Percentiles rank a stretch among this genome's conserved stretches.
Conservation (phyloP, 169 alveolate genomes). For the Nephromyces sp. region DNA sequence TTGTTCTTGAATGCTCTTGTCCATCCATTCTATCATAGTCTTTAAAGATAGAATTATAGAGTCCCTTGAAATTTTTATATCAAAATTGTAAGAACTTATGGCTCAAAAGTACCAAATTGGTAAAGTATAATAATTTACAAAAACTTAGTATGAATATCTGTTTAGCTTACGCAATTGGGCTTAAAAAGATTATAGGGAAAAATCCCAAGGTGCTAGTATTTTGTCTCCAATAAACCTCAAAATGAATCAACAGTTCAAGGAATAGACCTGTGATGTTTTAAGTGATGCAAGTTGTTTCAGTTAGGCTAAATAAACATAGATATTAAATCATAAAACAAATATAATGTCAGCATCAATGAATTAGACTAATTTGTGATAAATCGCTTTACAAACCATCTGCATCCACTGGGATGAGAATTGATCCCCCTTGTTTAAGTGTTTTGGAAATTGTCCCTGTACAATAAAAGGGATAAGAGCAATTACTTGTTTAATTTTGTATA, state of each 20-base stretch:
- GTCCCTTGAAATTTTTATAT: background rate
- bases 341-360: no score
- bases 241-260: background rate
- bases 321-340: no score
- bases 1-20: background rate
- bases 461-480: no score
- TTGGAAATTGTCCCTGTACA: background rate
- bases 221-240: background rate
- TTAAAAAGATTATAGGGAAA: background rate
- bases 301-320: no score
- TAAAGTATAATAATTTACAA: no score
- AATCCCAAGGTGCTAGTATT: background rate
- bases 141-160: no score
- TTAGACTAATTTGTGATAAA: no score
- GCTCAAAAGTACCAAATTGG: no score
- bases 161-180: background rate
- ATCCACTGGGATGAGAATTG: background rate
- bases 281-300: no score
- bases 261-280: background rate
- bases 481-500: no score
- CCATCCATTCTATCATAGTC: background rate
- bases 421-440: background rate
- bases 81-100: no score
- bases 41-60: background rate
- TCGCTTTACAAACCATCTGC: background rate